Conservation (phyloP, 768 basidiomycete species). For the Hygrocybe coccinea region DNA sequence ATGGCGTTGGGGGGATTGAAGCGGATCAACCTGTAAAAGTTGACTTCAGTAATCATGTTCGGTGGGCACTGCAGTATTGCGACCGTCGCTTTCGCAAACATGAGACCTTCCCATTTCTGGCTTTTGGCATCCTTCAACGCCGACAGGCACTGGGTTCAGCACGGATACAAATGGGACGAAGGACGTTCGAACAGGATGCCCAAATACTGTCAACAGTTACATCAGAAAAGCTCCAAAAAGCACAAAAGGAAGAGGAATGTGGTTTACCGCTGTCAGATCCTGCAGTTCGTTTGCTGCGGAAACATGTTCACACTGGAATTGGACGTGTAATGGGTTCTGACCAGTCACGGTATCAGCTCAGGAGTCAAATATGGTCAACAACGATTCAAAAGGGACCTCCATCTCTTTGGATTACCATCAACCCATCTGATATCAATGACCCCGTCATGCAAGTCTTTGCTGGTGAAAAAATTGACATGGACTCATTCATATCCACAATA, state of each 20-base stretch:
- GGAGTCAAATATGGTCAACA: constrained; percentile 33
- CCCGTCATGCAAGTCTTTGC: constrained; percentile 38
- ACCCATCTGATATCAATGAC: constrained; percentile 37
- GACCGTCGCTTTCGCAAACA: constrained; percentile 30
- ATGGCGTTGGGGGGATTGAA: constrained; percentile 31
- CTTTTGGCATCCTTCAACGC: constrained; percentile 28
- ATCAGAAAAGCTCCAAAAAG: constrained; percentile 19
- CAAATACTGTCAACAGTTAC: constrained; percentile 18
- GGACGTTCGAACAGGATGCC: constrained; percentile 25
- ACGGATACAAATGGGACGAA: constrained; percentile 24
- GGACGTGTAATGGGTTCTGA: constrained; percentile 23
- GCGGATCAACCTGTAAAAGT: constrained; percentile 5
- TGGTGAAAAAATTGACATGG: constrained; percentile 36
- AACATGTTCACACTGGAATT: constrained; percentile 16
- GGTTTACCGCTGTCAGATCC: constrained; percentile 17
- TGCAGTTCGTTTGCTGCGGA: constrained; percentile 13
- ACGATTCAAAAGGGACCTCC: constrained; percentile 24
- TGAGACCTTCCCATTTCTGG: constrained; percentile 28
- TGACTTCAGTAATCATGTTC: constrained; percentile 21
- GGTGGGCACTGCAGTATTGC: constrained; percentile 26
- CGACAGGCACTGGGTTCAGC: constrained; percentile 28
- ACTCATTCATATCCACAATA: constrained; percentile 20
- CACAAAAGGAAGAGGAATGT: constrained; percentile 23
- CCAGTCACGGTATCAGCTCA: constrained; percentile 10
- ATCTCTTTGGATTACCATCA: constrained; percentile 39